Percentiles rank a stretch among this genome's conserved stretches.
These are phyloP conservation scores for Asterochloris sp. DNA, from an alignment of 139 green algal species.

Conservation along the genomic window DNA sequence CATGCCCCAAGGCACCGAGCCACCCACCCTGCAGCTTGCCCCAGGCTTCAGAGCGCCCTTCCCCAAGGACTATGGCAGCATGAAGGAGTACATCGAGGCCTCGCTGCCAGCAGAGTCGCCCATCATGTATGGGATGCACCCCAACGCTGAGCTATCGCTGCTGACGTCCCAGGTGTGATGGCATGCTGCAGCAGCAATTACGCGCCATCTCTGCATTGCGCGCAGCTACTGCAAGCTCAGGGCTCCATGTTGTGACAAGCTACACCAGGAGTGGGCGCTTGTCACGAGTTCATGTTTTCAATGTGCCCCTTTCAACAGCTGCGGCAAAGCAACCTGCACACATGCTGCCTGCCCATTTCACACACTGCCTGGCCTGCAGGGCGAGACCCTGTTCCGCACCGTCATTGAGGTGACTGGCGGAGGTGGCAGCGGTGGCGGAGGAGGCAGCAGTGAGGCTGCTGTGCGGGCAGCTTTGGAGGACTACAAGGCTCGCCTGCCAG, in stretches of 20 bases:
- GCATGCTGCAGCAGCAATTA: neutral
- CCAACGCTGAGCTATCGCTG: constrained; percentile 81
- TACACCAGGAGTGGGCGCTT: too few species aligned
- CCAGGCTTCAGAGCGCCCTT: constrained; percentile 74
- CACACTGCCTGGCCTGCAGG: constrained; percentile 26
- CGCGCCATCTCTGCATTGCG: too few species aligned
- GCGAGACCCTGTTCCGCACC: constrained; percentile 85
- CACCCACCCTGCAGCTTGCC: constrained; percentile 65
- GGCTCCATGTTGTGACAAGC: too few species aligned
- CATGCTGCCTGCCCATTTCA: too few species aligned
- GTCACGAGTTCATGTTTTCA: too few species aligned
- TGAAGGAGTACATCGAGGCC: constrained; percentile 75
- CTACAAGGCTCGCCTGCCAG: constrained; percentile 66
- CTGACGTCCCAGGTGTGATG: constrained; percentile 50
- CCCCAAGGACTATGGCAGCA: constrained; percentile 56
- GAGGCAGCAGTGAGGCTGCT: constrained; percentile 41
- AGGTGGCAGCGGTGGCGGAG: constrained; percentile 40
- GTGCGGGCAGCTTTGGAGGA: constrained; percentile 55
- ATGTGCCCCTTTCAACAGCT: too few species aligned
- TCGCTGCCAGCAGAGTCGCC: constrained; percentile 72
- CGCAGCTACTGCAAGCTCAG: too few species aligned
- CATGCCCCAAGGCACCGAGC: constrained; percentile 46
- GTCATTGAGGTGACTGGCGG: constrained; percentile 66
- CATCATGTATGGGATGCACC: constrained; percentile 84
- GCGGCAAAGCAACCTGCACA: too few species aligned